Percentiles rank a stretch among this genome's conserved stretches.
Evolutionary conservation across 2,329 filamentous ascomycete species (phyloP).

Genomic region (Neonectria neomacrospora): DNA sequence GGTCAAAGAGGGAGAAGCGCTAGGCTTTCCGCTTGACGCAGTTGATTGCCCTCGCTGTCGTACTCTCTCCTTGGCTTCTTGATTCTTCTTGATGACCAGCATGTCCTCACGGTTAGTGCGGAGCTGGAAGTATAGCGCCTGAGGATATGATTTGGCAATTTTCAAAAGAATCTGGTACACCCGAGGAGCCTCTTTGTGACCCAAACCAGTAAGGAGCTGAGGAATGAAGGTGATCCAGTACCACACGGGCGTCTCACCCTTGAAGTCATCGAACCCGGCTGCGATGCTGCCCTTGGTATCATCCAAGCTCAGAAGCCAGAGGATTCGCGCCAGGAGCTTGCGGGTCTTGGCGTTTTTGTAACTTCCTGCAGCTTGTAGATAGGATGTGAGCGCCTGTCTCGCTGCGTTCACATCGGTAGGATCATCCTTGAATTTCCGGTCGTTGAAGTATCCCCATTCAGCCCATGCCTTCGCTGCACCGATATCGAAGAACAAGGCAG

Average conservation of each 20-base stretch:
- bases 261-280: slow-evolving; percentile 92
- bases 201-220: slow-evolving; percentile 90
- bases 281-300: slow-evolving; percentile 86
- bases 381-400: slow-evolving; percentile 92
- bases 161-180: slow-evolving; percentile 88
- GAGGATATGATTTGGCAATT: slow-evolving; percentile 95
- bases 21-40: slow-evolving; percentile 57
- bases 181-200: slow-evolving; percentile 89
- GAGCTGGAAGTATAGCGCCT: slow-evolving; percentile 95
- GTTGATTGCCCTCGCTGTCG: slow-evolving; percentile 61
- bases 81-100: slow-evolving; percentile 88
- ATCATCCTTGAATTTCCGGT: slow-evolving; percentile 94
- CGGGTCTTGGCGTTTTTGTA: slow-evolving; percentile 98
- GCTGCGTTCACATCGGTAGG: slow-evolving; percentile 84
- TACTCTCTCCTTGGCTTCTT: slow-evolving; percentile 77
- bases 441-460: slow-evolving; percentile 99
- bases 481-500: slow-evolving; percentile 95
- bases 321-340: slow-evolving; percentile 90
- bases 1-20: slow-evolving; percentile 59
- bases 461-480: slow-evolving; percentile 97
- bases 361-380: slow-evolving; percentile 92
- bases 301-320: slow-evolving; percentile 96
- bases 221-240: slow-evolving; percentile 99
- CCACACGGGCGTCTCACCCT: slow-evolving; percentile 97
- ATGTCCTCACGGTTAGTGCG: slow-evolving; percentile 95